Evolutionary conservation across 225 moss, liverwort and hornwort species (phyloP).

Genomic region (Takakia lepidozioides): DNA sequence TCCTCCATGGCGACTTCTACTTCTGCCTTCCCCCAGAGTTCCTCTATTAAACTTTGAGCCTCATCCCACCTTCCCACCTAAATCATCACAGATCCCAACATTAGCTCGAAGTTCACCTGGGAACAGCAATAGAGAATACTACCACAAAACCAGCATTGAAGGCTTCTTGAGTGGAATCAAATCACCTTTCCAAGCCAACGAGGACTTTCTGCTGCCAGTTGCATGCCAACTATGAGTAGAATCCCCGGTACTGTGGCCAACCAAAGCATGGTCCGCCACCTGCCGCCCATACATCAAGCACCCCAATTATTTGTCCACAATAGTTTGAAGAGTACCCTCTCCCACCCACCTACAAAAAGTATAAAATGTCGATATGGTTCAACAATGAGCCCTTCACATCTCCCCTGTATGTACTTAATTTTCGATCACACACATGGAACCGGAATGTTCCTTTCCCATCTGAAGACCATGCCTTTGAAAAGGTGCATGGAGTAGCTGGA

Average conservation of each 20-base stretch:
- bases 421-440: too few relatives aligned
- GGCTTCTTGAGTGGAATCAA: not conserved
- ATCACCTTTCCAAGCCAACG: conserved; percentile 96
- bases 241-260: conserved; percentile 74
- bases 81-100: conserved; percentile 1
- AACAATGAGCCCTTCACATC: too few relatives aligned
- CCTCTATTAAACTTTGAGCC: conserved; percentile 50
- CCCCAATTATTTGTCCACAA: not conserved
- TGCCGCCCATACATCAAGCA: conserved; percentile 16
- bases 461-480: too few relatives aligned
- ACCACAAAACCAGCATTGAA: not conserved
- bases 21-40: conserved; percentile 72
- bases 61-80: conserved; percentile 84
- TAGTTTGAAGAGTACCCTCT: not conserved
- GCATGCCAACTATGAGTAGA: conserved; percentile 76
- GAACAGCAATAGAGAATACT: conserved; percentile 5
- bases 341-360: not conserved
- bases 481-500: too few relatives aligned
- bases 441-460: too few relatives aligned
- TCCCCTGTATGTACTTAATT: too few relatives aligned
- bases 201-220: conserved; percentile 80
- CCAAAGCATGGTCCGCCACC: conserved; percentile 99
- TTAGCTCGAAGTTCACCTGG: conserved; percentile 1
- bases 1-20: conserved; percentile 69
- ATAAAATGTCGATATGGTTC: too few relatives aligned